Percentiles rank a stretch among this genome's conserved stretches.
These are phyloP conservation scores for Lentinus brumalis DNA, from an alignment of 768 basidiomycete genomes.

Conservation along the genomic window DNA sequence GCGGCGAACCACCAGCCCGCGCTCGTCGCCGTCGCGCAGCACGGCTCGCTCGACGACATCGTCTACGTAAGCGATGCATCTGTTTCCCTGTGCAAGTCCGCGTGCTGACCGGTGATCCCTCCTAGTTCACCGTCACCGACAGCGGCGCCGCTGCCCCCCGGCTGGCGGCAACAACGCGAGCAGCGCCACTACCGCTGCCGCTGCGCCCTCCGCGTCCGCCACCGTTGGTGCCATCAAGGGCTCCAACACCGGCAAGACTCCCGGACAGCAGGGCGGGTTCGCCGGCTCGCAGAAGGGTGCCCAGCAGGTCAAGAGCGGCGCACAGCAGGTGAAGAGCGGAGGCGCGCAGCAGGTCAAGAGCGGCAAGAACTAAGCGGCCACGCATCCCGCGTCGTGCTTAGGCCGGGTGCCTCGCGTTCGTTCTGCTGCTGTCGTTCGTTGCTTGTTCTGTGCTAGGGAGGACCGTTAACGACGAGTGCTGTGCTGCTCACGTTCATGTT, in stretches of 20 bases:
- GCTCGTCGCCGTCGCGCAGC: conserved; percentile 44
- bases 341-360: background rate
- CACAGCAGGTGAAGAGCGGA: background rate
- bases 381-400: background rate
- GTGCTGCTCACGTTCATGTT: background rate
- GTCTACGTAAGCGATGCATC: conserved; percentile 36
- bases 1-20: conserved; percentile 47
- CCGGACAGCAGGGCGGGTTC: conserved; percentile 19
- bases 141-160: conserved; percentile 13
- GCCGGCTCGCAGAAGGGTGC: background rate
- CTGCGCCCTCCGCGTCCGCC: conserved; percentile 11
- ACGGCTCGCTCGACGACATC: conserved; percentile 42
- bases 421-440: background rate
- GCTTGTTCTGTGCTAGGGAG: background rate
- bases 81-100: background rate
- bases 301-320: too few species aligned
- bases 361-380: background rate
- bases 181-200: conserved; percentile 1
- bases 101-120: background rate
- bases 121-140: conserved; percentile 29
- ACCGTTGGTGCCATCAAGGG: conserved; percentile 19
- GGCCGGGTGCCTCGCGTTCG: background rate
- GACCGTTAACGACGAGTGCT: background rate
- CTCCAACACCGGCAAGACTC: conserved; percentile 14
- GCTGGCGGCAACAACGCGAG: conserved; percentile 7